Base-by-base conservation (phyloP, 108 stramenopile species). In the Fragilariopsis cylindrus region DNA sequence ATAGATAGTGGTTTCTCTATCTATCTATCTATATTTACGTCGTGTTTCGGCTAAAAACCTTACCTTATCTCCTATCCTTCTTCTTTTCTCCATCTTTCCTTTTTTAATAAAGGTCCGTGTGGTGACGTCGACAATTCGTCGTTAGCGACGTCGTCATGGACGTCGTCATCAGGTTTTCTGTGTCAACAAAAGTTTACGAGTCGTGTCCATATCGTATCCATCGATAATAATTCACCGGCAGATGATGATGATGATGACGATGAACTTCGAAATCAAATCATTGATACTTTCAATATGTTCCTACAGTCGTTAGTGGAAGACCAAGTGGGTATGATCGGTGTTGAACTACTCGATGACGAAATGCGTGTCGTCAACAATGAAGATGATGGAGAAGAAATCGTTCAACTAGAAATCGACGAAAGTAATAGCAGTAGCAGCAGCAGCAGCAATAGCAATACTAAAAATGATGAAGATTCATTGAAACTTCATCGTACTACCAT, bases 101-200 rank as follows among this genome's bases (percentile, higher is more conserved):
- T 57, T 0, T n/a, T 1, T 21, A 1, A 0, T 8, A 21, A 7
- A 57, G 57, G 13, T 41, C 1, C n/a, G 16, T 57, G 8, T 18
- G 57, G 57, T 52, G 9, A 13, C 50, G 1, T 52, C 13, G 12
- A 13, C 50, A 13, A 13, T 52, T 13, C 13, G 0, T 13, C 13
- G 13, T 52, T 52, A 13, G 50, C 50, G 13, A 13, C 9, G 9
- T 13, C 50, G 13, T 9, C 9, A 13, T 52, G 50, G 12, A 13
- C 13, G 13, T 13, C 50, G 9, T 52, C 13, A 52, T 13, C 50
- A 52, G 9, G 15, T 57, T 57, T 57, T 18, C 2, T 7, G 40
- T 63, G 62, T 45, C 13, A 63, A 41, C 6, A 63, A 15, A 42
- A 42, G 30, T 43, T 63, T 41, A 44, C 62, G 42, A 63, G 62